Evolutionary conservation across 2,329 filamentous ascomycete genomes (phyloP), one percentile per base, ranked within the genome.

Genomic region (Aspergillus neoniger): DNA sequence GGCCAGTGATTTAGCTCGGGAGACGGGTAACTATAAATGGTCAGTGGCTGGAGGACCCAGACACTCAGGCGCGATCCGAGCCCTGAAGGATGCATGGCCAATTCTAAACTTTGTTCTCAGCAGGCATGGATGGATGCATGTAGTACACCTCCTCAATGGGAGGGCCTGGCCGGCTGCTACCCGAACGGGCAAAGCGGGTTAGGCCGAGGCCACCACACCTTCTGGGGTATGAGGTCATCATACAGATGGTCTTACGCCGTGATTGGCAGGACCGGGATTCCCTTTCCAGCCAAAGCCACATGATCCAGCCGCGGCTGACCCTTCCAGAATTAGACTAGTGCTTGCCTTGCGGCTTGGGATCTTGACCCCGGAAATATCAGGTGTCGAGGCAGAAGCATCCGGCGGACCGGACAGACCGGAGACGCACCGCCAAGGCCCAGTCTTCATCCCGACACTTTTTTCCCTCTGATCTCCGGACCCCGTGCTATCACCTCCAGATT

Each of bases 371-470:
- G 47, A 50, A 50, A 12, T 32, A 5, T 50, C 47, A 50, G 47
- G 47, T 50, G 47, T 50, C 25, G n/a, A 50, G 15, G 15, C 47
- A 28, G 17, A 2, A 4, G 14, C 2, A 39, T 70, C 67, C 66
- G 67, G 70, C 28, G 15, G 23, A 1, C 62, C 32, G n/a, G 15
- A 61, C 3, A 57, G 8, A 64, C 72, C 71, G 63, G 14, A 32
- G 50, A 36, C 60, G 72, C 69, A 69, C 55, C 54, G 32, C 50
- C 54, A 49, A 48, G 43, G 28, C 30, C 52, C 43, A 65, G 64
- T 60, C 62, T 39, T 65, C 48, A 9, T 32, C 41, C 54, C 49
- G 48, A 65, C 66, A 70, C 70, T 73, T 74, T 74, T 74, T 74
- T 73, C 67, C 63, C 62, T 52, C 60, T 47, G 39, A 48, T 54